A percentile compares a stretch with the other conserved stretches of the same genome.
These are phyloP conservation scores for thale cress (Arabidopsis thaliana) DNA, from an alignment of 345 rosid genomes.

Conservation along the genomic window TAIR10.1 NC_003076.8:23945501-23946000, in stretches of 20 bases:
- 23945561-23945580: not conserved
- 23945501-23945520: constrained; percentile 10
- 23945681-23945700: constrained; percentile 45
- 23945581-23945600: constrained; percentile 19
- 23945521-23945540: not conserved
- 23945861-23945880: constrained; percentile 17
- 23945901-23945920: constrained; percentile 6
- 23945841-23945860: constrained; percentile 39
- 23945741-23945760: constrained; percentile 81
- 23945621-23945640: constrained; percentile 58
- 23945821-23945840: constrained; percentile 40
- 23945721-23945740: constrained; percentile 51
- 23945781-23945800: constrained; percentile 47
- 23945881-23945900: constrained; percentile 21
- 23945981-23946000: constrained; percentile 49
- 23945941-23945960: constrained; percentile 32
- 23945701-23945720: constrained; percentile 49
- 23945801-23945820: constrained; percentile 47
- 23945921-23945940: constrained; percentile 13
- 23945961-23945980: constrained; percentile 40
- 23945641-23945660: constrained; percentile 65
- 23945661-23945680: constrained; percentile 72
- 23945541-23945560: constrained; percentile 3
- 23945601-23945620: constrained; percentile 66
- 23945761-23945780: constrained; percentile 43